Evolutionary conservation across 352 stramenopile species (phyloP), one percentile per base, ranked within the genome.

Genomic region (Globisporangium spiculum): DNA sequence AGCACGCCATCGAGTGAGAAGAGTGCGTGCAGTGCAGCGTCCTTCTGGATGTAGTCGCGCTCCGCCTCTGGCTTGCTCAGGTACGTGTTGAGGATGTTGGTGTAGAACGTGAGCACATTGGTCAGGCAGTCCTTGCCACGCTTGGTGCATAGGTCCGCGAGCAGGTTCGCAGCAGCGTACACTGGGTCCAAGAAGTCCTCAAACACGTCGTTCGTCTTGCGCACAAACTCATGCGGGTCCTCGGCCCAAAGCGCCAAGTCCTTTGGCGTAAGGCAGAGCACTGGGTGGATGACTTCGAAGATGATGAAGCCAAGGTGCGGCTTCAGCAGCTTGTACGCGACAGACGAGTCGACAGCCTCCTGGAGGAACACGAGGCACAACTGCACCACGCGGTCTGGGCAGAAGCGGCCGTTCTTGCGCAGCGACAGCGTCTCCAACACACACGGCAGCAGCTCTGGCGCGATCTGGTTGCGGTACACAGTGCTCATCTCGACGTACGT

Each of bases 251-350:
- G 82, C 60, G 97, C 80, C 68, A 99, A 76, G 70, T 99, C 97
- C 62, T 97, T 95, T 7, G 92, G 80, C 9, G 86, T 98, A 20
- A 99, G 75, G 71, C 95, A 99, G 60, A 99, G 89, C 57, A 94
- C 90, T 10, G 96, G 97, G 73, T 99, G 98, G 60, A 98, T 96
- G 8, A 98, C 97, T 70, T 99, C 93, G 68, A 99, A 99, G 32
- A 99, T 76, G 52, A 99, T 69, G 76, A 99, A 99, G 64, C 97
- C 91, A 44, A 99, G 79, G 77, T 99, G 96, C 32, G 97, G 97
- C 77, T 99, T 99, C 36, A 99, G 85, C 6, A 99, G 75, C 79
- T 99, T 98, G 90, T 99, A 99, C 1, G 96, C 98, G 3, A 96
- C 83, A 3, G 93, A 94, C 69, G 98, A 92, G 74, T 99, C 97